Evolutionary conservation across 225 moss, liverwort and hornwort genomes (phyloP).

Genomic region (Anthoceros angustus): DNA sequence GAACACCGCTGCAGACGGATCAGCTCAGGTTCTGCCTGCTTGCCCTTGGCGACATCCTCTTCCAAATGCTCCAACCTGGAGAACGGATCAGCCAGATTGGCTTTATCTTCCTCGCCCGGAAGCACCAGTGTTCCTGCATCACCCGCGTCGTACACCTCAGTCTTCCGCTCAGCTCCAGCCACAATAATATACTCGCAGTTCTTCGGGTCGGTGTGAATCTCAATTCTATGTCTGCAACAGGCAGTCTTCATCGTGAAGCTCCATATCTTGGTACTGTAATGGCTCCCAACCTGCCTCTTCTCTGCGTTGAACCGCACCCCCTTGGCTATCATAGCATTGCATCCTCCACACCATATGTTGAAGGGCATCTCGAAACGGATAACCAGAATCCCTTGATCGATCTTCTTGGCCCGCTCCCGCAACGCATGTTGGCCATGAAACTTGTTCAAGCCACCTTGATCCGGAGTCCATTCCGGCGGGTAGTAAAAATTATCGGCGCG

Average conservation of each 20-base stretch:
- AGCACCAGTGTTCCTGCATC: slow-evolving; percentile 79
- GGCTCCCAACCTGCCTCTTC: slow-evolving; percentile 97
- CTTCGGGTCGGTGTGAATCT: slow-evolving; percentile 96
- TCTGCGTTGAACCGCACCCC: slow-evolving; percentile 99
- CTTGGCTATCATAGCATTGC: slow-evolving; percentile 90
- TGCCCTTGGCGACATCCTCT: slow-evolving; percentile 77
- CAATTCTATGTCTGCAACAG: slow-evolving; percentile 89
- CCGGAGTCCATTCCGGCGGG: slow-evolving; percentile 98
- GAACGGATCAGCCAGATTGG: slow-evolving; percentile 86
- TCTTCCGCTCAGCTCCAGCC: slow-evolving; percentile 85
- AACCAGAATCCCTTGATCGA: slow-evolving; percentile 92
- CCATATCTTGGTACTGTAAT: slow-evolving; percentile 99
- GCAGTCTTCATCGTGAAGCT: slow-evolving; percentile 99
- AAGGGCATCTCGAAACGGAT: slow-evolving; percentile 99
- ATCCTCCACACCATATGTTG: slow-evolving; percentile 98
- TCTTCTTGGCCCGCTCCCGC: slow-evolving; percentile 90
- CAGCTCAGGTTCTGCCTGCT: slow-evolving; percentile 68
- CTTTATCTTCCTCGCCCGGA: slow-evolving; percentile 66
- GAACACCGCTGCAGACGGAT: slow-evolving; percentile 73
- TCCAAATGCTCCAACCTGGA: slow-evolving; percentile 78
- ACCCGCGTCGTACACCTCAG: slow-evolving; percentile 82
- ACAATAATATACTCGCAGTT: slow-evolving; percentile 79
- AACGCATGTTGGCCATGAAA: slow-evolving; percentile 98
- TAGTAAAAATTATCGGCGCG: slow-evolving; percentile 97
- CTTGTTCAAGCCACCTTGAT: slow-evolving; percentile 88